Conservation (phyloP, 345 rosid genomes). For the Eucalyptus polybractea region DNA sequence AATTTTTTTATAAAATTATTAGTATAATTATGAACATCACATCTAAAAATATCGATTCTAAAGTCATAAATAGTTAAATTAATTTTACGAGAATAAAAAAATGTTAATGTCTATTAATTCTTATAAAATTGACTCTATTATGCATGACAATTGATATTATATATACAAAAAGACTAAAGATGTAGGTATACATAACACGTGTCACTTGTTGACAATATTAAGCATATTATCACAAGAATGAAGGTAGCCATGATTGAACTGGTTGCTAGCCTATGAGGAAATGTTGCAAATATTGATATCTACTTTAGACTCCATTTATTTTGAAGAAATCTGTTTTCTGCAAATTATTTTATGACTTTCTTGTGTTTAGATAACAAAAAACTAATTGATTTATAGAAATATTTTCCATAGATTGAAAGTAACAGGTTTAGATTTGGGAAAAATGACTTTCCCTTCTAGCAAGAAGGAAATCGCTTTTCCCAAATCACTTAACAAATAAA, state of each 20-base stretch:
- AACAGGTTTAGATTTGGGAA: too few species aligned
- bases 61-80: neutral
- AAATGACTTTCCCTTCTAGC: neutral
- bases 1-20: too few species aligned
- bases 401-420: neutral
- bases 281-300: too few species aligned
- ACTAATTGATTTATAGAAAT: neutral
- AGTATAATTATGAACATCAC: neutral
- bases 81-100: neutral
- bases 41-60: neutral
- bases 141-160: neutral
- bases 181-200: neutral
- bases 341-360: too few species aligned
- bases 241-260: neutral
- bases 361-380: too few species aligned
- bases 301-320: neutral
- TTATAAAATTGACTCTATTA: neutral
- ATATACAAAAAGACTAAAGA: neutral
- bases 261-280: neutral
- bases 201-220: neutral
- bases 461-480: fast-evolving
- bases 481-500: too few species aligned
- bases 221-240: neutral
- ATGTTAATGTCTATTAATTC: neutral
- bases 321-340: neutral